Percentiles rank a stretch among this genome's conserved stretches.
These are phyloP conservation scores for Pichia sp. DNA, from an alignment of 1,139 yeast genomes.

Conservation along the genomic window DNA sequence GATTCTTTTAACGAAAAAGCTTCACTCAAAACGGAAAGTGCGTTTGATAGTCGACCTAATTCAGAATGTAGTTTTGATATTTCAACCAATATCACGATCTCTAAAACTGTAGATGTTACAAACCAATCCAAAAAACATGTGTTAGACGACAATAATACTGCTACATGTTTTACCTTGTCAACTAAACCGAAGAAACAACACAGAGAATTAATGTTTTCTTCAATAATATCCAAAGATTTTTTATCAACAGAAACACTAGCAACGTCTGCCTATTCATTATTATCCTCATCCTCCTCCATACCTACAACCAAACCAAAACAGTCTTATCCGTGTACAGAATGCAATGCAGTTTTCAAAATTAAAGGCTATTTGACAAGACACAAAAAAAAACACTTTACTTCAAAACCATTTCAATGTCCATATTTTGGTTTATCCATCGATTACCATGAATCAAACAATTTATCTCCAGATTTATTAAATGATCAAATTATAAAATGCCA, in stretches of 20 bases:
- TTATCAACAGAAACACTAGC: neutral
- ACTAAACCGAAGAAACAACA: slow-evolving; percentile 2
- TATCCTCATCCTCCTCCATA: neutral
- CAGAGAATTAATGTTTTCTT: slow-evolving; percentile 1
- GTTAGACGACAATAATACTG: neutral
- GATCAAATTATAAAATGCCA: slow-evolving; percentile 36
- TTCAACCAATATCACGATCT: neutral
- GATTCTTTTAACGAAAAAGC: too few species aligned
- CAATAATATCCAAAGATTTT: neutral
- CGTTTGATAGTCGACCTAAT: too few species aligned
- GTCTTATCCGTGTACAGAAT: slow-evolving; percentile 34
- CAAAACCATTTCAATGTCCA: slow-evolving; percentile 51
- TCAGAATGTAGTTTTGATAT: too few species aligned
- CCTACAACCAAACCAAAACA: neutral
- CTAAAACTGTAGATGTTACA: neutral
- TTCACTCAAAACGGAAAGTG: too few species aligned
- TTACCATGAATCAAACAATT: slow-evolving; percentile 27
- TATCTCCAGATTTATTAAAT: neutral
- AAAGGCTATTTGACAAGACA: slow-evolving; percentile 53
- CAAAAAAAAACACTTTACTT: slow-evolving; percentile 43
- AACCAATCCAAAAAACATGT: neutral
- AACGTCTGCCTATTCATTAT: neutral
- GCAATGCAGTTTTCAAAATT: slow-evolving; percentile 46
- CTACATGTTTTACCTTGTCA: neutral
- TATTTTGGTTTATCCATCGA: slow-evolving; percentile 25